Base-by-base conservation (phyloP, 1,284 basidiomycete species). In the Gomphus bonarii region DNA sequence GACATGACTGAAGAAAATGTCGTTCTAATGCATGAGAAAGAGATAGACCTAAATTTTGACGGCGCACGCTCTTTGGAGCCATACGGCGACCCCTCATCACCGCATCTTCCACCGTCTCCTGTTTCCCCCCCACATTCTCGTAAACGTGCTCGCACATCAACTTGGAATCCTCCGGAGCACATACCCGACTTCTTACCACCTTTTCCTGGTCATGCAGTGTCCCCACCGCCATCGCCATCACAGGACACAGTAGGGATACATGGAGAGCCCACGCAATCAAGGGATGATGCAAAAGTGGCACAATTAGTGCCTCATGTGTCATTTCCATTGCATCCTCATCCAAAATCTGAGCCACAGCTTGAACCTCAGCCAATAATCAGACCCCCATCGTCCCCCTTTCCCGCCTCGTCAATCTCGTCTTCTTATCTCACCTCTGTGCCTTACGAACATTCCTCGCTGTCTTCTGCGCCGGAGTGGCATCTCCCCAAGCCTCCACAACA, bases 401-500 rank as follows among this genome's bases (percentile, higher is more conserved):
- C 58, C 3, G 71, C 79, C 1, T 72, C 78, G 0, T 74, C 76
- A 5, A 71, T 68, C 10, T 66, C 70, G 0, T 79, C 82, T 10
- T 85, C 89, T 66, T 86, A 86, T 60, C 72, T 81, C 16, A 76
- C 82, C 6, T 78, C 80, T 62, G 76, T 87, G 0, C 84, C 86
- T 3, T 88, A 88, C 63, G 75, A 75, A 2, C 77, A 83, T 62
- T 88, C 86, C 0, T 75, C 81, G 1, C 75, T 88, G 20, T 75
- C 83, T 5, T 70, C 72, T 9, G 71, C 77, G 6, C 75, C 82
- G 6, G 75, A 82, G 63, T 82, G 83, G 78, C 85, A 88, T 65
- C 72, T 89, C 0, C 86, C 85, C 2, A 64, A 70, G n/a, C 65
- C 67, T 4, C 64, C 69, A 12, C 63, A 65, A 0, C 60, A 61